Evolutionary conservation across 148 eudicot species (phyloP), one percentile per base, ranked within the genome.

Genomic region (Arctostaphylos glauca): DNA sequence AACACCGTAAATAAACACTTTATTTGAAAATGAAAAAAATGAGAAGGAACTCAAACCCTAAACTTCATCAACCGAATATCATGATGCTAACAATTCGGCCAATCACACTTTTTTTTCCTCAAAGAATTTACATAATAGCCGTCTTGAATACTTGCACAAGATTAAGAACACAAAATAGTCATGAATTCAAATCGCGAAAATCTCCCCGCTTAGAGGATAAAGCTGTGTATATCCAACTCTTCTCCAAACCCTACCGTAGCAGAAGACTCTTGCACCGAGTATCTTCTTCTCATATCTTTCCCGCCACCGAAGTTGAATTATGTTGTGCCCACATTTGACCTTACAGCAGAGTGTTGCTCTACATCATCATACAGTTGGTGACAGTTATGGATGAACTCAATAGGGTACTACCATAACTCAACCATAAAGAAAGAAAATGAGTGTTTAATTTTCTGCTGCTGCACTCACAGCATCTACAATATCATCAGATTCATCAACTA

Each of bases 401-500:
- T 31, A 16, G 18, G n/a, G 4, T 4, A 18, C 38, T 19, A n/a
- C n/a, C n/a, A 56, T 9, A 56, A 5, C 43, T 6, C 50, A 77
- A 9, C 52, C 50, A 18, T 56, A 43, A 23, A 48, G 5, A 12
- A 54, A n/a, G 12, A 5, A 58, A 46, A 58, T 19, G 5, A 21
- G 43, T 31, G 43, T 31, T 74, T 53, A 84, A 54, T 74, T 68
- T 80, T 87, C 87, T 53, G 81, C 89, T 80, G 88, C 87, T 53
- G 81, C 89, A 81, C 78, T 74, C 19, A 55, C 87, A 74, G 83
- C 88, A 50, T 84, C 66, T 56, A 81, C 80, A 82, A 81, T 82
- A 73, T 90, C 98, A 66, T 91, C 96, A 55, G 86, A 84, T 85
- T 95, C 98, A 64, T 94, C 98, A 72, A 91, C 80, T 49, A 85